phyloP scores from a whole-genome alignment of 805 yeast genomes.

The Kazachstania viticola region DNA sequence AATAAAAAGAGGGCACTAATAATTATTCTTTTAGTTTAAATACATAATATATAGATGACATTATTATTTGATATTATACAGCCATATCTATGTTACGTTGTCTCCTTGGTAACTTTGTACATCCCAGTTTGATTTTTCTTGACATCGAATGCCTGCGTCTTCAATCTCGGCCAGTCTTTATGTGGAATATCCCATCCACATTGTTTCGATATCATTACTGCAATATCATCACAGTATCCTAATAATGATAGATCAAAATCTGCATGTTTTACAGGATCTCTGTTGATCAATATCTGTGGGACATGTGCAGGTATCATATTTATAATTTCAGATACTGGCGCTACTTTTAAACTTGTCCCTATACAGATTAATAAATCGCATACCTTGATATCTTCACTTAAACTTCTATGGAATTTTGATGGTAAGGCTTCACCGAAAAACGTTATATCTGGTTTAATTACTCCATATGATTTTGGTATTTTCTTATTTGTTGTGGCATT shows the following conservation, averaged over 20 bases:
- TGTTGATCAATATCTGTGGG: slow-evolving; percentile 74
- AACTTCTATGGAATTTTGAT: slow-evolving; percentile 44
- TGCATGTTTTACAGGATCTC: slow-evolving; percentile 61
- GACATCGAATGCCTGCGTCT: slow-evolving; percentile 14
- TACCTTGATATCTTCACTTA: slow-evolving; percentile 45
- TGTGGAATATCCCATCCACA: slow-evolving; percentile 55
- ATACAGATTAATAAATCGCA: slow-evolving; percentile 78
- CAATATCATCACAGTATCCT: slow-evolving; percentile 78
- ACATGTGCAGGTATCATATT: slow-evolving; percentile 51
- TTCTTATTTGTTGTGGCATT: neutral
- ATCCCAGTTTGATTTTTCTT: slow-evolving; percentile 22
- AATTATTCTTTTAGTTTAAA: too few species aligned
- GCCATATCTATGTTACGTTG: too few species aligned
- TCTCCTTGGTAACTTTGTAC: slow-evolving; percentile 17
- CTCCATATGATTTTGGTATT: slow-evolving; percentile 48
- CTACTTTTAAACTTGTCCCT: slow-evolving; percentile 88
- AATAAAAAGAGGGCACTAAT: too few species aligned
- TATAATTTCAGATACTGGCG: slow-evolving; percentile 82
- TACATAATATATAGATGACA: too few species aligned
- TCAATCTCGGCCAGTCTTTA: slow-evolving; percentile 29
- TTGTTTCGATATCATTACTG: slow-evolving; percentile 46
- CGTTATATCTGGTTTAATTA: slow-evolving; percentile 85
- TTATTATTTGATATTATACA: too few species aligned
- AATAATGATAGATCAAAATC: slow-evolving; percentile 69
- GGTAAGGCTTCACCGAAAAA: slow-evolving; percentile 86